phyloP scores from a whole-genome alignment of 148 eudicot species.

The Cornus florida region DNA sequence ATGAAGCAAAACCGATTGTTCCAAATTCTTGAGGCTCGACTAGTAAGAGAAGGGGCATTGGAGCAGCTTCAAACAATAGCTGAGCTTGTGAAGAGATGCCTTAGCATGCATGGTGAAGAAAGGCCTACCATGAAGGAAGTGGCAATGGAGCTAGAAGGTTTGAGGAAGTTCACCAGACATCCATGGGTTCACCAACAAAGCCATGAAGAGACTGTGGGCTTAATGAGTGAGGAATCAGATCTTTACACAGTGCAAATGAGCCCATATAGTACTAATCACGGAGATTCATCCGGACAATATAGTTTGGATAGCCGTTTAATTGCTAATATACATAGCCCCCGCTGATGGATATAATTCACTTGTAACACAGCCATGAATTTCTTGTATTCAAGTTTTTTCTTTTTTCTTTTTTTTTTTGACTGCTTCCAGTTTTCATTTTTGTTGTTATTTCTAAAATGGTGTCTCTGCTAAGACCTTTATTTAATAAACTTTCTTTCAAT shows the following conservation, averaged over 20 bases:
- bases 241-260: slow-evolving; percentile 4
- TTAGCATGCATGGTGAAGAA: slow-evolving; percentile 10
- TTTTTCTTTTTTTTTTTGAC: too few relatives aligned
- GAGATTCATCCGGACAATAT: background rate
- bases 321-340: background rate
- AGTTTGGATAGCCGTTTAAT: background rate
- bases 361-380: too few relatives aligned
- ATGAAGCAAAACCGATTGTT: slow-evolving; percentile 11
- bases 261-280: background rate
- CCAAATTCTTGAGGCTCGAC: slow-evolving; percentile 17
- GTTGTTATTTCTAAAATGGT: too few relatives aligned
- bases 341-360: background rate
- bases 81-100: slow-evolving; percentile 20
- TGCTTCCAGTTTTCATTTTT: too few relatives aligned
- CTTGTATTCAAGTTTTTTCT: background rate
- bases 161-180: slow-evolving; percentile 9
- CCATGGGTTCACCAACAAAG: slow-evolving; percentile 11
- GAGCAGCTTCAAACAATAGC: slow-evolving; percentile 19
- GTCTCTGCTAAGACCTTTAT: too few relatives aligned
- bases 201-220: background rate
- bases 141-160: slow-evolving; percentile 15
- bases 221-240: background rate
- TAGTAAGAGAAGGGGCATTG: slow-evolving; percentile 11
- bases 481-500: too few relatives aligned
- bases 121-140: slow-evolving; percentile 29